Evolutionary conservation across 129 eudicot species (phyloP), one percentile per base, ranked within the genome.

Genomic region (Sambucus nigra): DNA sequence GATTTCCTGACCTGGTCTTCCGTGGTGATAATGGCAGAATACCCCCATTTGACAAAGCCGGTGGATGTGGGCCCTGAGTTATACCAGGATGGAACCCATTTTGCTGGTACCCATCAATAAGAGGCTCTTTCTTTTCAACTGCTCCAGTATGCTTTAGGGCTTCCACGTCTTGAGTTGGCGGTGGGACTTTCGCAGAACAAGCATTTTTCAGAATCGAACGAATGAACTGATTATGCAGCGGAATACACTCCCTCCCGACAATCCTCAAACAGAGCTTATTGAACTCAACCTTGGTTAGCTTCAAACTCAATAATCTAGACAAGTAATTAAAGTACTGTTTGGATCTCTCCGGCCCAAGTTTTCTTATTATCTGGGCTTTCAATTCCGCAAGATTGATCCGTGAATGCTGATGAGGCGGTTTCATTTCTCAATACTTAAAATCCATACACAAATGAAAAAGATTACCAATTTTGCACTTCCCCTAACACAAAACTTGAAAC

Each of bases 211-310:
- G 65, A 61, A 86, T 86, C 1, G 94, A 71, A 54, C 84, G 66
- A 31, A 92, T 68, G 40, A 92, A 57, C 69, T 72, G 94, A 73
- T 92, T 92, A 64, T 92, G 99, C 65, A 92, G 73, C 15, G 63
- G 76, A 33, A 92, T 66, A 53, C 82, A 82, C 55, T 86, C 99
- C 72, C 82, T 72, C 60, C 99, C 99, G 24, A 92, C 50, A 15
- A 89, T 74, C 73, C 70, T 62, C 44, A 69, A 55, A 73, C 96
- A 86, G 53, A 78, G 74, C 79, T 77, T 76, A 41, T 84, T 67
- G 39, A 85, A 89, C 69, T 92, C 93, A 21, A 56, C 61, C 75
- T 89, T 85, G 57, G 66, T 76, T 33, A 91, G 47, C 75, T 79
- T 82, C 66, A 64, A 75, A 60, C 76, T 72, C 70, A 91, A 60